Evolutionary conservation across 2,329 filamentous ascomycete genomes (phyloP), one percentile per base, ranked within the genome.

Genomic region (Fusarium nanum): DNA sequence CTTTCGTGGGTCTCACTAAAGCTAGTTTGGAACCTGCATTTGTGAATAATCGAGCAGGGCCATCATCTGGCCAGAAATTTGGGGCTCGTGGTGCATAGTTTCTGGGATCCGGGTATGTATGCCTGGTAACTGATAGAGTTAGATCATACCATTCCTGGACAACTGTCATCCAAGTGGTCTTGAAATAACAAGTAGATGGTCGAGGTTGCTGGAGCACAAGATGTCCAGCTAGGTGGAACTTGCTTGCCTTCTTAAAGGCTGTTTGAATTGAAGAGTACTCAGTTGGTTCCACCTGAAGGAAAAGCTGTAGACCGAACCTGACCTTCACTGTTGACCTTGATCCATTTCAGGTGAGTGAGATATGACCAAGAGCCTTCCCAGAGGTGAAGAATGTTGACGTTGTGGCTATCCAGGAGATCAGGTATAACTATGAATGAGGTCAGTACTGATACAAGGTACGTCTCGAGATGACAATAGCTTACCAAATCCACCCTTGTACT

Each of bases 311-410:
- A 82, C 74, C 89, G 87, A 67, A 89, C 85, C 14, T 79, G 82
- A 6, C 93, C 93, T 30, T 87, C 84, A 60, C 86, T 88, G 7
- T 87, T 87, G 59, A 98, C 83, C 66, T 93, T 90, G 65, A 93
- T 85, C 86, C 94, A 98, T 64, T 90, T 88, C 71, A 98, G 79
- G 11, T 87, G 91, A 34, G 90, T 88, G 67, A 98, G 85, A 74
- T 91, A 91, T 11, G 92, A 86, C 95, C 95, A 98, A 27, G 92
- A 88, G 6, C 92, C 92, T 70, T 93, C 92, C 93, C 94, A 98
- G 23, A 85, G 84, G 68, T 88, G 86, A 42, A 98, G 80, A 70
- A 87, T 85, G 60, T 85, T 81, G 54, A 92, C 81, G 71, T 90
- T 93, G 49, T 90, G 86, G 42, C 86, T 83, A 44, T 89, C 86